A percentile compares a stretch with the other conserved stretches of the same genome.
Evolutionary conservation across 108 stramenopile genomes (phyloP).

Genomic region (Parietichytrium sp.): DNA sequence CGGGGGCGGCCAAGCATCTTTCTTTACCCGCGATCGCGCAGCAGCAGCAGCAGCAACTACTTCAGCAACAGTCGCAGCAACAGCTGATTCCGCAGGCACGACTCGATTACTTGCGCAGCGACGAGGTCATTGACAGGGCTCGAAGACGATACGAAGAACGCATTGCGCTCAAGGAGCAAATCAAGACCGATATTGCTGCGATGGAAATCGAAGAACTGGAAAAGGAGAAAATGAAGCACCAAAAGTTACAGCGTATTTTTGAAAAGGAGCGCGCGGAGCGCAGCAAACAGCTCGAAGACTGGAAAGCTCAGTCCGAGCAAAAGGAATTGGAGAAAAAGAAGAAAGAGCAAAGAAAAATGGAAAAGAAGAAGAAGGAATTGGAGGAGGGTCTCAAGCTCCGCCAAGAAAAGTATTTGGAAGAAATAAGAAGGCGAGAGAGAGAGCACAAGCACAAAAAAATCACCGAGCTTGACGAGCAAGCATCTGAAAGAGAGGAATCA

Average conservation of each 20-base stretch:
- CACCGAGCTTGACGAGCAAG: no score
- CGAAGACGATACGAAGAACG: neutral
- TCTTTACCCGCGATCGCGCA: no score
- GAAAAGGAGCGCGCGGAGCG: constrained; percentile 14
- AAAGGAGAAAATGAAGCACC: neutral
- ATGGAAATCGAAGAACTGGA: neutral
- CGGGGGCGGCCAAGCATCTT: no score
- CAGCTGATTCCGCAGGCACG: no score
- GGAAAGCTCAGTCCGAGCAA: neutral
- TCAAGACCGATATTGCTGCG: neutral
- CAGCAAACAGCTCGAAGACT: neutral
- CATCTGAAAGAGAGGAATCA: no score
- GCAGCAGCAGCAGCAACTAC: no score
- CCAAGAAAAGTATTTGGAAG: neutral
- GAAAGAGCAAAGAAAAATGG: neutral
- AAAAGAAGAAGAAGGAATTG: neutral
- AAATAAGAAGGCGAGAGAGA: neutral
- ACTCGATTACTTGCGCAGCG: no score
- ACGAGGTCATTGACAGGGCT: neutral
- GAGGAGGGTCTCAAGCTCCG: constrained; percentile 8
- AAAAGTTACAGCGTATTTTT: neutral
- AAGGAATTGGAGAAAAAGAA: neutral
- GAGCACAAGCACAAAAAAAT: neutral
- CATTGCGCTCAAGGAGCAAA: neutral
- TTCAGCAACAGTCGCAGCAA: no score